A percentile compares a stretch with the other conserved stretches of the same genome.
Conservation (phyloP, 73 alveolate genomes). For the Uronychia binucleata region DNA sequence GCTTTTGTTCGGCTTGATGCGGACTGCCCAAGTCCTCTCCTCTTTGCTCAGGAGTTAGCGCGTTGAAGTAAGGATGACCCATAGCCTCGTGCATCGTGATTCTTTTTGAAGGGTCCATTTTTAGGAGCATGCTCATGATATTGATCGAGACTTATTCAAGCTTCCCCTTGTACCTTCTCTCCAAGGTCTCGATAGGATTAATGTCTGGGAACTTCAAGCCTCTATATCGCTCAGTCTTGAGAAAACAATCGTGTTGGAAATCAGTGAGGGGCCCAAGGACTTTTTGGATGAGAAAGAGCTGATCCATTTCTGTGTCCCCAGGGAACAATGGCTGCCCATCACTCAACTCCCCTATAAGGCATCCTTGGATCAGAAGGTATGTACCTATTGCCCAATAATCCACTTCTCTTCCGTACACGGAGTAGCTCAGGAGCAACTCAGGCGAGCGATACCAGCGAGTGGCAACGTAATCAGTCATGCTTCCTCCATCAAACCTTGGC, state of each 20-base stretch:
- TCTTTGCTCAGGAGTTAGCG: conserved; percentile 9
- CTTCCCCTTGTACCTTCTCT: conserved; percentile 89
- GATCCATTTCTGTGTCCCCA: conserved; percentile 85
- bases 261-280: conserved; percentile 88
- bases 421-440: conserved; percentile 83
- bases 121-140: conserved; percentile 77
- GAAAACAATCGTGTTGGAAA: conserved; percentile 79
- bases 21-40: no score
- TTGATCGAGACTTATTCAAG: conserved; percentile 73
- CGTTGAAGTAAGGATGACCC: conserved; percentile 84
- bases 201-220: conserved; percentile 90
- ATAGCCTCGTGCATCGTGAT: conserved; percentile 78
- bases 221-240: conserved; percentile 71
- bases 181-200: conserved; percentile 91
- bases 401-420: conserved; percentile 83
- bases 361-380: conserved; percentile 37
- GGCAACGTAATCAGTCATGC: conserved; percentile 81
- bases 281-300: conserved; percentile 70
- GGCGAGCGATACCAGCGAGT: conserved; percentile 94
- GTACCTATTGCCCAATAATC: conserved; percentile 90
- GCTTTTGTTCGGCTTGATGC: no score
- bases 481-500: conserved; percentile 17
- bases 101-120: conserved; percentile 89
- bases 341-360: conserved; percentile 90
- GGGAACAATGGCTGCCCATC: conserved; percentile 94